Evolutionary conservation across 306 rosid genomes (phyloP).

Genomic region (Castanea crenata): DNA sequence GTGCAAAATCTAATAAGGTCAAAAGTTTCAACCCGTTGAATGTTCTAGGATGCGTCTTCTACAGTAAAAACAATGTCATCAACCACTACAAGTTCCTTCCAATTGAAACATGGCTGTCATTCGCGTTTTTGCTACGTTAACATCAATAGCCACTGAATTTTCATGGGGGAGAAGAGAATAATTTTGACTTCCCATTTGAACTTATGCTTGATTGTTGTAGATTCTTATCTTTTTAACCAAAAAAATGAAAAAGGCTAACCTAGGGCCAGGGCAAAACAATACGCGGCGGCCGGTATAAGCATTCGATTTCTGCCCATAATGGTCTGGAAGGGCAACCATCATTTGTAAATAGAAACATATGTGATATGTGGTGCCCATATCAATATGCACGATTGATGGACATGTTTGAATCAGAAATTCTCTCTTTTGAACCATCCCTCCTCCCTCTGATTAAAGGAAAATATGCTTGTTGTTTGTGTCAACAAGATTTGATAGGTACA

Average conservation of each 20-base stretch:
- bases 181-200: neutral
- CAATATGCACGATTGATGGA: neutral
- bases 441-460: neutral
- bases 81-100: neutral
- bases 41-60: neutral
- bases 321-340: neutral
- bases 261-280: neutral
- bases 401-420: neutral
- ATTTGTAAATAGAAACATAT: neutral
- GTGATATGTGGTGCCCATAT: neutral
- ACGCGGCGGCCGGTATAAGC: neutral
- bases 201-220: neutral
- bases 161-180: neutral
- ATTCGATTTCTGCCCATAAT: neutral
- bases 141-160: neutral
- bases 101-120: neutral
- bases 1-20: neutral
- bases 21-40: neutral
- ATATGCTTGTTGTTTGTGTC: neutral
- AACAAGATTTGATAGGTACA: neutral
- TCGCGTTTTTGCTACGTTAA: conserved; percentile 7
- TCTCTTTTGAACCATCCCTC: neutral
- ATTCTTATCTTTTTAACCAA: neutral
- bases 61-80: neutral
- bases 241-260: neutral